These are phyloP conservation scores for rapeseed (Brassica napus) DNA, from an alignment of 345 rosid genomes.

Conservation along the genomic window DNA sequence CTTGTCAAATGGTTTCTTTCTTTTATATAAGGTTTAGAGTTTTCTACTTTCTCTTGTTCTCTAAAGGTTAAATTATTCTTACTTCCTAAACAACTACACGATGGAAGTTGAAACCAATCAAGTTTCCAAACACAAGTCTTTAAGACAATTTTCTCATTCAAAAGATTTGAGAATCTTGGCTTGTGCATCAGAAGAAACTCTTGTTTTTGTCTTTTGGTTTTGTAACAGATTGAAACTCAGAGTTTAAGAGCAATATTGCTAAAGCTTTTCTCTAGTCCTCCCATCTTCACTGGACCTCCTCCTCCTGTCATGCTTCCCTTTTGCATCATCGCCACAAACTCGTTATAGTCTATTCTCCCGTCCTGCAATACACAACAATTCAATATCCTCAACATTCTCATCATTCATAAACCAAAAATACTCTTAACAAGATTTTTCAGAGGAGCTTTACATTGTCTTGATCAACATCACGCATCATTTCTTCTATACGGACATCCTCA, in stretches of 20 bases:
- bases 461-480: slow-evolving; percentile 75
- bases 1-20: background rate
- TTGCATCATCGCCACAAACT: slow-evolving; percentile 88
- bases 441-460: slow-evolving; percentile 67
- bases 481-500: slow-evolving; percentile 69
- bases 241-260: slow-evolving; percentile 50
- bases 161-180: background rate
- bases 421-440: background rate
- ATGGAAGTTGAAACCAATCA: background rate
- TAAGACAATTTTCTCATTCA: slow-evolving; percentile 19
- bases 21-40: no score
- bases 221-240: slow-evolving; percentile 23
- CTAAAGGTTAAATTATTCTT: no score
- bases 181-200: slow-evolving; percentile 9
- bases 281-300: slow-evolving; percentile 42
- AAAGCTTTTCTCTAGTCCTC: slow-evolving; percentile 52
- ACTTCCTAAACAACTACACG: no score
- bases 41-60: no score
- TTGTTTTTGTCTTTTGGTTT: slow-evolving; percentile 22
- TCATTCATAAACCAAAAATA: background rate
- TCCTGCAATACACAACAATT: slow-evolving; percentile 45
- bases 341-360: slow-evolving; percentile 76
- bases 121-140: slow-evolving; percentile 1
- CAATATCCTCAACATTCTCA: background rate
- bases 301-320: slow-evolving; percentile 48